A percentile compares a stretch with the other conserved stretches of the same genome.
These are phyloP conservation scores for Neophaeococcomyces aloes DNA, from an alignment of 2,329 filamentous ascomycete genomes.

Conservation along the genomic window DNA sequence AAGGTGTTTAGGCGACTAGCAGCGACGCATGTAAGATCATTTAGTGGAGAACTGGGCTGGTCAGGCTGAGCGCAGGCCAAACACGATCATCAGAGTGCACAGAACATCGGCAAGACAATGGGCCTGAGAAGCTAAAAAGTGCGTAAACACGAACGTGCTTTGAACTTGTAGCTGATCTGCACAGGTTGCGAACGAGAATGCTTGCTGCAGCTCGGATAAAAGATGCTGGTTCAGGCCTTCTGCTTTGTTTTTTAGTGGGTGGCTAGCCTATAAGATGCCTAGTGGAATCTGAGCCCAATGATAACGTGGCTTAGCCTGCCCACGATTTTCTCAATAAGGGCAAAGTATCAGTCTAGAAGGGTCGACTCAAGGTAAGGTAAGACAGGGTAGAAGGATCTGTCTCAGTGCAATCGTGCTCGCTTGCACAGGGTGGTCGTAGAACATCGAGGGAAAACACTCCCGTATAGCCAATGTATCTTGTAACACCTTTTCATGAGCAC, in stretches of 20 bases:
- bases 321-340: not conserved
- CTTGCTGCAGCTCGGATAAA: not conserved
- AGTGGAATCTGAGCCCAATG: not conserved
- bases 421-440: too few relatives aligned
- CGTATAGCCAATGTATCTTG: too few relatives aligned
- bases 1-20: slow-evolving; percentile 4
- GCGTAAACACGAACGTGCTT: not conserved
- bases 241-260: not conserved
- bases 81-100: not conserved
- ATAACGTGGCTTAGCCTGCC: slow-evolving; percentile 1
- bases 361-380: not conserved
- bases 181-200: not conserved
- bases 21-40: slow-evolving; percentile 4
- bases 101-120: not conserved
- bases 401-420: too few relatives aligned
- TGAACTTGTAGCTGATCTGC: not conserved
- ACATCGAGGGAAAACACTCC: too few relatives aligned
- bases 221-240: slow-evolving; percentile 6
- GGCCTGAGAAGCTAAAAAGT: not conserved
- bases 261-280: not conserved
- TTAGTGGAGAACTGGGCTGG: not conserved
- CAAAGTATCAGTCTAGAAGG: not conserved
- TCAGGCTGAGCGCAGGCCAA: slow-evolving; percentile 3
- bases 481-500: too few relatives aligned
- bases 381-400: not conserved